Evolutionary conservation across 2,329 filamentous ascomycete species (phyloP).

Genomic region (Aureobasidium melanogenum): DNA sequence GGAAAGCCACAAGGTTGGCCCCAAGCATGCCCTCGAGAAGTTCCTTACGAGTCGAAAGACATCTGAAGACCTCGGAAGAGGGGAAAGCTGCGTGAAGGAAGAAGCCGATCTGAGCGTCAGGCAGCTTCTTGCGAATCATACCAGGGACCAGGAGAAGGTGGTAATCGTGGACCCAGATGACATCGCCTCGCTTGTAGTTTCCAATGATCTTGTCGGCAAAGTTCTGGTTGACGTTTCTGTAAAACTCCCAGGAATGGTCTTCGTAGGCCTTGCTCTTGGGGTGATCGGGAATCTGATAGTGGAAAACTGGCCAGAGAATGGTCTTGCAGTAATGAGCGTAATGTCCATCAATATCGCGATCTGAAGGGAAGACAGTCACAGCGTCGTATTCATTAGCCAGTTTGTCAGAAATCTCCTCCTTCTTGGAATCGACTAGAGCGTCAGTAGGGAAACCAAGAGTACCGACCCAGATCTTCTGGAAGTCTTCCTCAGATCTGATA

Average conservation of each 20-base stretch:
- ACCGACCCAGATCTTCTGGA: conserved; percentile 81
- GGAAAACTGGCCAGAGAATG: conserved; percentile 94
- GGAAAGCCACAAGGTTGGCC: conserved; percentile 86
- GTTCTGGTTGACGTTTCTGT: conserved; percentile 82
- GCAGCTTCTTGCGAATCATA: conserved; percentile 83
- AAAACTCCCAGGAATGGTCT: conserved; percentile 94
- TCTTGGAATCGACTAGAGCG: conserved; percentile 65
- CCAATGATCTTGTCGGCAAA: conserved; percentile 86
- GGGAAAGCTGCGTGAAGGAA: conserved; percentile 94
- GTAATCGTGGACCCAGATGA: conserved; percentile 94
- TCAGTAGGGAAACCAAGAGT: conserved; percentile 93
- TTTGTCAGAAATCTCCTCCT: conserved; percentile 72
- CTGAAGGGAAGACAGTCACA: conserved; percentile 73
- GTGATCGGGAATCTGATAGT: conserved; percentile 96
- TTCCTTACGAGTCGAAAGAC: conserved; percentile 76
- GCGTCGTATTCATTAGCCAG: conserved; percentile 75
- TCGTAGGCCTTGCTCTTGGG: conserved; percentile 97
- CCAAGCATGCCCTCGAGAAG: conserved; percentile 88
- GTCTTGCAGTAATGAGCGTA: conserved; percentile 97
- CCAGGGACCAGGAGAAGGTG: conserved; percentile 80
- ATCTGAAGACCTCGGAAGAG: conserved; percentile 91
- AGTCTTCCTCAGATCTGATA: conserved; percentile 56
- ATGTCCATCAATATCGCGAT: conserved; percentile 89
- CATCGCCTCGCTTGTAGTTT: conserved; percentile 88
- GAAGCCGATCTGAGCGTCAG: conserved; percentile 91